Evolutionary conservation across 495 filamentous ascomycete species (phyloP).

Genomic region (Peziza echinospora): DNA sequence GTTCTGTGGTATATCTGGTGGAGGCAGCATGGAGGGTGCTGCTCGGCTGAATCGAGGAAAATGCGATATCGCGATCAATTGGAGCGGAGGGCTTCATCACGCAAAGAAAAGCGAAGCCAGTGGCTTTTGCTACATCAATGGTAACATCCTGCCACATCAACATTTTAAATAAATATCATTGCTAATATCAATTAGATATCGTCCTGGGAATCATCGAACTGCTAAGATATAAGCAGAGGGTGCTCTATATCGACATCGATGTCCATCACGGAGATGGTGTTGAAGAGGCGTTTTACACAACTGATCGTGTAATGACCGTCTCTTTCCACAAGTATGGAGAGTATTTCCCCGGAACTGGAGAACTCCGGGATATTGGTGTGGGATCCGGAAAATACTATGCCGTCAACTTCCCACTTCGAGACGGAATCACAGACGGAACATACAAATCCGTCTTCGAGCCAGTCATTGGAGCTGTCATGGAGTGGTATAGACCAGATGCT

Average conservation of each 20-base stretch:
- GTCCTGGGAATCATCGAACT: slow-evolving; percentile 85
- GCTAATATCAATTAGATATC: slow-evolving; percentile 36
- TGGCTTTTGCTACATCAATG: slow-evolving; percentile 93
- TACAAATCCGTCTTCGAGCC: slow-evolving; percentile 96
- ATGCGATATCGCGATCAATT: slow-evolving; percentile 91
- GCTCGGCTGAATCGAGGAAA: slow-evolving; percentile 68
- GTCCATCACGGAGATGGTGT: slow-evolving; percentile 96
- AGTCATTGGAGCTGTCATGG: slow-evolving; percentile 80
- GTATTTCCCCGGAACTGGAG: slow-evolving; percentile 95
- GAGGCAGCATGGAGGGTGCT: slow-evolving; percentile 75
- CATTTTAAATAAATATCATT: neutral
- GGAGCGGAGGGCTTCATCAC: slow-evolving; percentile 97
- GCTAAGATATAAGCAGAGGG: slow-evolving; percentile 64
- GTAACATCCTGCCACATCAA: slow-evolving; percentile 2
- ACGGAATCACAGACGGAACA: slow-evolving; percentile 79
- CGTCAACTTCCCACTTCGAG: slow-evolving; percentile 94
- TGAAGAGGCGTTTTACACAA: slow-evolving; percentile 90
- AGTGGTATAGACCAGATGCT: slow-evolving; percentile 82
- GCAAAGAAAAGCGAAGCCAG: slow-evolving; percentile 85
- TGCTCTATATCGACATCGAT: slow-evolving; percentile 96
- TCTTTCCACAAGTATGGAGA: slow-evolving; percentile 98
- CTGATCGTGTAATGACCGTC: slow-evolving; percentile 85
- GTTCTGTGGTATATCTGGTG: slow-evolving; percentile 84
- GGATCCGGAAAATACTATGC: slow-evolving; percentile 84
- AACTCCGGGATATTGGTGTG: slow-evolving; percentile 89